phyloP scores from a whole-genome alignment of 345 rosid species.

The Salix exigua region DNA sequence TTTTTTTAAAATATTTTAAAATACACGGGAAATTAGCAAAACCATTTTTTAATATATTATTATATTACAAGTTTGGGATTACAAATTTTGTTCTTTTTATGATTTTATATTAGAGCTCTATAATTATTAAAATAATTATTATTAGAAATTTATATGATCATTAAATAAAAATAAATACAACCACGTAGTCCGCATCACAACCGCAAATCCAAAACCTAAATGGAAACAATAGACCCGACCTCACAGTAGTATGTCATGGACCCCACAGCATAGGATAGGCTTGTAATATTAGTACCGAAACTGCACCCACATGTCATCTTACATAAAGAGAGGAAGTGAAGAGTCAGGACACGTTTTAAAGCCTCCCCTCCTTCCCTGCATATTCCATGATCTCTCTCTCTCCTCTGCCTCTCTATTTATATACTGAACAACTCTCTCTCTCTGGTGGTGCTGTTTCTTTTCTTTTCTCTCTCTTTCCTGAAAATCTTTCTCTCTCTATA shows the following conservation, averaged over 20 bases:
- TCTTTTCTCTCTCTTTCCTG: not conserved
- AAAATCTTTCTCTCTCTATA: not conserved
- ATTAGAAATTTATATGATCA: too few species aligned
- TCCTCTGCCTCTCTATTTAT: not conserved
- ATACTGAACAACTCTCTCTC: not conserved
- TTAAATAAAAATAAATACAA: not conserved
- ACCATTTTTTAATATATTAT: too few species aligned
- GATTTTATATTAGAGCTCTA: fast-evolving
- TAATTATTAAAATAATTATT: too few species aligned
- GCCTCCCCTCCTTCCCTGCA: not conserved
- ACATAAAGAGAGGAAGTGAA: not conserved
- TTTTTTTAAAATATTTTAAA: too few species aligned
- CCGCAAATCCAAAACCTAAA: not conserved
- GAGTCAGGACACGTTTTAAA: conserved; percentile 2
- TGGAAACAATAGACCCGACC: too few species aligned
- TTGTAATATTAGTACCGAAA: not conserved
- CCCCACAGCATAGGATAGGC: not conserved
- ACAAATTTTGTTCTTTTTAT: fast-evolving
- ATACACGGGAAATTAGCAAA: too few species aligned
- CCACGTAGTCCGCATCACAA: not conserved
- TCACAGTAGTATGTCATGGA: too few species aligned
- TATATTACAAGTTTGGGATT: too few species aligned
- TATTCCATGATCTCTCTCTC: conserved; percentile 1
- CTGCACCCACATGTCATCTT: conserved; percentile 10
- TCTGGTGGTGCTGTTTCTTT: too few species aligned